Base-by-base conservation (phyloP, 106 monocot genomes). In the Dendrobium catenatum region DNA sequence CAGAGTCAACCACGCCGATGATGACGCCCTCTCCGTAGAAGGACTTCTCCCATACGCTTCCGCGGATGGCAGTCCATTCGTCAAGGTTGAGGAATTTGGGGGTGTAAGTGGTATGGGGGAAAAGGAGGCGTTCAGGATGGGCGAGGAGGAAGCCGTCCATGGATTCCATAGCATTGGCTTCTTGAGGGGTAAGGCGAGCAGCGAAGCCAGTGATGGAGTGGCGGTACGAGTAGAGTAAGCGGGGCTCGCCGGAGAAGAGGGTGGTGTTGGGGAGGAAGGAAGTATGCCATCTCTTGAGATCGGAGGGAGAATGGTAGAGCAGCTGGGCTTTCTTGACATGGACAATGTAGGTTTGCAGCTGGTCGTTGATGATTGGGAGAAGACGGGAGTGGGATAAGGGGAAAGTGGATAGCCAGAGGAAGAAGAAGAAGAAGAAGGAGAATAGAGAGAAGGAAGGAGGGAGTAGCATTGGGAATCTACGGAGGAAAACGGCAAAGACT, bases 181-280 rank as follows among this genome's bases (percentile, higher is more conserved):
- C 87, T 0, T 67, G 46, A 2, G 42, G 41, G 9, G 87, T 84
- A 19, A 92, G 84, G 55, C 55, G 75, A 2, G 86, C 89, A 11
- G 89, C 85, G 43, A 92, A 92, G 10, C 92, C 92, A 18, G 82
- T 56, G 59, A 89, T 55, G 68, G 54, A 85, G 11, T 80, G 16
- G 7, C 61, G 79, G 48, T 89, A 92, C 1, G 87, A 89, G 75
- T 87, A 83, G 68, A 89, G 2, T 16, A 92, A 27, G 7, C 82
- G 77, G 5, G 75, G 55, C 1, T 56, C 73, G 59, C 37, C 43
- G 55, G 82, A 82, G 42, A 54, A 72, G 2, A 68, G 13, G 43
- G 56, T 22, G 18, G 72, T 4, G 29, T 56, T 47, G 4, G 83
- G 81, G 31, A 91, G 68, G 72, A 91, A 86, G 22, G 88, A 84